Evolutionary conservation across 176 grass and related monocot genomes (phyloP).

Genomic region (Carex parvula): DNA sequence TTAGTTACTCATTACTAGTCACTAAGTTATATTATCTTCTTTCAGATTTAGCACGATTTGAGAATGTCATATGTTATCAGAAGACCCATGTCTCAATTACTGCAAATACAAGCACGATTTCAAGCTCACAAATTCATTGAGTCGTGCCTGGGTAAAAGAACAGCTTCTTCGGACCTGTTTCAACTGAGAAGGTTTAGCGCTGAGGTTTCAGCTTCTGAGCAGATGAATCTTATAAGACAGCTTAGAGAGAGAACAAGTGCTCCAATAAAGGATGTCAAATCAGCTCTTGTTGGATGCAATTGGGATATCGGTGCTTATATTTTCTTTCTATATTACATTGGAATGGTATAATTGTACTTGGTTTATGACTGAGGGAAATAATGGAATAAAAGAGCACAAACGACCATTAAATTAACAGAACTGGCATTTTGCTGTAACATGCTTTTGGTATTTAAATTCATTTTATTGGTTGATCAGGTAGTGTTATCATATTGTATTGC

Average conservation of each 20-base stretch:
- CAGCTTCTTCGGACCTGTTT: background rate
- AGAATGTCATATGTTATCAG: slow-evolving; percentile 16
- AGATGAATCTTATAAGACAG: slow-evolving; percentile 72
- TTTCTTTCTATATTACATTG: background rate
- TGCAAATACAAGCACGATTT: background rate
- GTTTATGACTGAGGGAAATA: background rate
- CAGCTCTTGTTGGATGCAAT: slow-evolving; percentile 60
- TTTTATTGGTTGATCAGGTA: background rate
- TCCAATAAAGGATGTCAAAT: slow-evolving; percentile 90
- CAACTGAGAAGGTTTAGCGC: slow-evolving; percentile 51
- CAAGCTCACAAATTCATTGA: background rate
- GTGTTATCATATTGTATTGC: background rate
- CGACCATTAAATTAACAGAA: background rate
- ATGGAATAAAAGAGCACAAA: background rate
- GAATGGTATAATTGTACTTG: background rate
- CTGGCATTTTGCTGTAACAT: background rate
- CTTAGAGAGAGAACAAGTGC: slow-evolving; percentile 74
- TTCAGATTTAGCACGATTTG: background rate
- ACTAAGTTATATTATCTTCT: background rate
- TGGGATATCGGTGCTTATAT: slow-evolving; percentile 66
- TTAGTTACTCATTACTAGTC: too few species aligned
- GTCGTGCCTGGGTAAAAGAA: background rate
- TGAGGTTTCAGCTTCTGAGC: slow-evolving; percentile 47
- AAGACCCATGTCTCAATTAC: slow-evolving; percentile 6
- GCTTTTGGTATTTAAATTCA: background rate